A percentile compares a stretch with the other conserved stretches of the same genome.
These are phyloP conservation scores for Cladosporium velox DNA, from an alignment of 2,329 filamentous ascomycete species.

Conservation along the genomic window DNA sequence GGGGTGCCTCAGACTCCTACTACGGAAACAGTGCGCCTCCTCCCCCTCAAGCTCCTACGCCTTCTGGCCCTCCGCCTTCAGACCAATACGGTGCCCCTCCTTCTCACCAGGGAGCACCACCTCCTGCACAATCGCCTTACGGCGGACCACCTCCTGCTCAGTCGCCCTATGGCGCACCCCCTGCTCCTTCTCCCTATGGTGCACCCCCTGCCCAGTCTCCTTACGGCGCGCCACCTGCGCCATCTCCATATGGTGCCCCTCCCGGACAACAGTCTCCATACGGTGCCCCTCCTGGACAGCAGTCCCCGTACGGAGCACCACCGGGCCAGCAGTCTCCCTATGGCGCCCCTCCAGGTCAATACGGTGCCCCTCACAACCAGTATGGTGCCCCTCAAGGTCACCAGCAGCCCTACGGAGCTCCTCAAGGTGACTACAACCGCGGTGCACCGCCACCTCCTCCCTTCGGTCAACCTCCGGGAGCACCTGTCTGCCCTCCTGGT, in stretches of 20 bases:
- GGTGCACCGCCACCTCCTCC: constrained; percentile 32
- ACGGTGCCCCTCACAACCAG: constrained; percentile 7
- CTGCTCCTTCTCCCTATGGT: constrained; percentile 6
- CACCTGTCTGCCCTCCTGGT: constrained; percentile 58
- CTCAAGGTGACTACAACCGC: constrained; percentile 34
- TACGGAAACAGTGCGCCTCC: constrained; percentile 16
- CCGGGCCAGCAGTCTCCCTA: constrained; percentile 18
- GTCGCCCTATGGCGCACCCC: constrained; percentile 10
- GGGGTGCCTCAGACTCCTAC: constrained; percentile 18
- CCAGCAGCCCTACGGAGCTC: constrained; percentile 28
- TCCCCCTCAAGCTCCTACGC: constrained; percentile 10
- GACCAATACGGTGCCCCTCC: constrained; percentile 1
- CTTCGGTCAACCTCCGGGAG: constrained; percentile 32
- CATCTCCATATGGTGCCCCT: constrained; percentile 11
- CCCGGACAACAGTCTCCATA: constrained; percentile 5
- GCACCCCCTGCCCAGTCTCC: constrained; percentile 7
- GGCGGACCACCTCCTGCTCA: constrained; percentile 13
- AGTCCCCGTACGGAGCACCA: constrained; percentile 6
- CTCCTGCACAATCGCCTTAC: constrained; percentile 25
- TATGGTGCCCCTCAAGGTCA: constrained; percentile 29
- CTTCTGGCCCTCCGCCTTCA: constrained; percentile 15
- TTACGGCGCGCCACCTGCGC: constrained; percentile 13
- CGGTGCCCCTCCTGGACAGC: constrained; percentile 27
- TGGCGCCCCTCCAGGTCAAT: constrained; percentile 18
- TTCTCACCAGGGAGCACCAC: constrained; percentile 17